Percentiles rank a stretch among this genome's conserved stretches.
These are phyloP conservation scores for Reutealis trisperma DNA, from an alignment of 345 rosid genomes.

Conservation along the genomic window DNA sequence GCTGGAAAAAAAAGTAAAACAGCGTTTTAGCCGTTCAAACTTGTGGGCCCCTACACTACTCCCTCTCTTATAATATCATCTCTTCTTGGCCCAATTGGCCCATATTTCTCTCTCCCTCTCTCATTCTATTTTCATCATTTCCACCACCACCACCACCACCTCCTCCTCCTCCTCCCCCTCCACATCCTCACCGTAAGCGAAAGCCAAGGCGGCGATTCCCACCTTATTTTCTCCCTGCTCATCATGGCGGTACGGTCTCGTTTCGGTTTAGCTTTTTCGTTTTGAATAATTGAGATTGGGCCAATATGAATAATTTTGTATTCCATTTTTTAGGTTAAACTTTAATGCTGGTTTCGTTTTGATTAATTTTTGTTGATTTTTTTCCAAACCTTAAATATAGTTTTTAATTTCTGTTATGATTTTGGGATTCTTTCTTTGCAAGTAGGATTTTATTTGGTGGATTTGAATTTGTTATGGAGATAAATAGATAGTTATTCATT, in stretches of 20 bases:
- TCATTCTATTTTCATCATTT: not conserved
- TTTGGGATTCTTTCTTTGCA: not conserved
- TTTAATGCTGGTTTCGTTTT: not conserved
- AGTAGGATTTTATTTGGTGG: not conserved
- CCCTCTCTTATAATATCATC: not conserved
- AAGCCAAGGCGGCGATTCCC: not conserved
- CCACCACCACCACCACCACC: not conserved
- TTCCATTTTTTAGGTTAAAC: not conserved
- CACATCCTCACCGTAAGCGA: not conserved
- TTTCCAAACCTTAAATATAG: not conserved
- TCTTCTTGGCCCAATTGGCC: conserved; percentile 11
- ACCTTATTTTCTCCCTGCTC: not conserved
- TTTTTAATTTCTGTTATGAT: not conserved
- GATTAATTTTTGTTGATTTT: not conserved
- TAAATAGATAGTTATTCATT: not conserved
- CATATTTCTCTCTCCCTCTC: not conserved
- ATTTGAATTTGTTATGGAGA: not conserved
- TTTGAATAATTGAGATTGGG: not conserved
- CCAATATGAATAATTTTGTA: too few relatives aligned
- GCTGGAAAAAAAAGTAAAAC: not conserved
- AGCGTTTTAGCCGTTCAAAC: not conserved
- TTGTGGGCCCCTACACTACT: not conserved
- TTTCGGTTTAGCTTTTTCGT: too few relatives aligned
- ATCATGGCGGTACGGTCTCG: conserved; percentile 15
- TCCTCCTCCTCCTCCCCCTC: too few relatives aligned